Base-by-base conservation (phyloP, 1,284 basidiomycete genomes). In the Papiliotrema fonsecae region DNA sequence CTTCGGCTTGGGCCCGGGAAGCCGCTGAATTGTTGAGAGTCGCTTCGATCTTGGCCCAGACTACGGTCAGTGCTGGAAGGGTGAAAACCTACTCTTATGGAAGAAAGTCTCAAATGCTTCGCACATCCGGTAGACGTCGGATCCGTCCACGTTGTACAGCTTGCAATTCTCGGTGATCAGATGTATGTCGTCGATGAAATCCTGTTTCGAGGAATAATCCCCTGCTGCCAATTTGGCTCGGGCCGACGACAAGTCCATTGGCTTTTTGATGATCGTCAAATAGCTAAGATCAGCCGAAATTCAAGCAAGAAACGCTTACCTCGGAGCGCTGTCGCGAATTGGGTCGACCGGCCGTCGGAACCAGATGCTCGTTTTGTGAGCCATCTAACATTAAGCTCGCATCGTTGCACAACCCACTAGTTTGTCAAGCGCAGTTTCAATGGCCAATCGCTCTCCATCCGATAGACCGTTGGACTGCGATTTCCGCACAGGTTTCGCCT, bases 171-270 rank as follows among this genome's bases (percentile, higher is more conserved):
- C 69, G 51, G 93, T 81, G 81, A 98, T 88, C 42, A 97, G 80
- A 50, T 81, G 83, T 69, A 98, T 87, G 70, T 99, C 94, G 18
- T 79, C 77, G 61, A 86, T 84, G 67, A 97, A 94, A 19, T 80
- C 85, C 64, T 85, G 83, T 21, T 92, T 84, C 61, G 88, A 82
- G 53, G 82, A 80, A 76, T 97, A 98, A 42, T 70, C 62, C 0
- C 91, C 91, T 52, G 81, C 82, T 61, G 90, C 85, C 22, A 98
- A 76, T 72, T 96, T 97, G 47, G 87, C 87, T 19, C 79, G 78
- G 76, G 96, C 88, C 0, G 91, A 93, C 42, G 84, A 84, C 13
- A 98, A 77, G 69, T 99, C 94, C 89, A 99, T 97, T 0, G 96
- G 94, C 14, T 86, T 78, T 69, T 88, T 87, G 73, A 99, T 87